Base-by-base conservation (phyloP, 768 basidiomycete genomes). In the Tricholoma matsutake region DNA sequence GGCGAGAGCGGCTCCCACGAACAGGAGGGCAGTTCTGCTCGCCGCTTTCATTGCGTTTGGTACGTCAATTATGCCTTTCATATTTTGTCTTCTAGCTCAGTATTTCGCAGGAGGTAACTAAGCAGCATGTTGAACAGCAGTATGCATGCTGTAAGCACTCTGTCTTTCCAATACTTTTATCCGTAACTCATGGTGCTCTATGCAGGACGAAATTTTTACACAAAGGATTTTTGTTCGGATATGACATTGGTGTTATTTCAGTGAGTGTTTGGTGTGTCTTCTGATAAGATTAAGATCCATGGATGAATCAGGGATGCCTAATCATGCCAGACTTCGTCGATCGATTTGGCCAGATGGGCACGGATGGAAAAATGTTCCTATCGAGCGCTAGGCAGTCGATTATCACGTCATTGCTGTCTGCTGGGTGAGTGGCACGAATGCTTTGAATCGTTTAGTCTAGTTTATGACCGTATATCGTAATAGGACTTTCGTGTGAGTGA, bases 241-340 rank as follows among this genome's bases (percentile, higher is more conserved):
- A 89, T 70, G 88, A 90, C 64, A 88, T 90, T 69, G 87, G 89
- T 71, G 86, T 90, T 58, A 89, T 89, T 62, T 89, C 88, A 58
- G 86, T 88, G 62, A 56, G 80, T 69, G 4, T 56, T 31, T 29
- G 25, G 2, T 10, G 3, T 9, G 16, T 9, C 18, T 3, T 59
- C 52, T 13, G 3, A 39, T 34, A 10, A 35, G 8, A 11, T 25
- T 37, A 25, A 53, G 13, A n/a, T 14, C 56, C 35, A 59, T 39
- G 14, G 9, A 16, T 34, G 13, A n/a, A n/a, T 39, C 66, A 87
- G 84, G 90, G 89, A 79, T 90, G 88, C 66, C 72, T 92, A 32
- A 90, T 91, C 61, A 91, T 91, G 87, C 83, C 83, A 7, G 89
- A 91, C 70, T 92, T 92, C 71, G 79, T 89, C 65, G 64, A 75